These are phyloP conservation scores for Fusarium burgessii DNA, from an alignment of 2,329 filamentous ascomycete species.

Conservation along the genomic window DNA sequence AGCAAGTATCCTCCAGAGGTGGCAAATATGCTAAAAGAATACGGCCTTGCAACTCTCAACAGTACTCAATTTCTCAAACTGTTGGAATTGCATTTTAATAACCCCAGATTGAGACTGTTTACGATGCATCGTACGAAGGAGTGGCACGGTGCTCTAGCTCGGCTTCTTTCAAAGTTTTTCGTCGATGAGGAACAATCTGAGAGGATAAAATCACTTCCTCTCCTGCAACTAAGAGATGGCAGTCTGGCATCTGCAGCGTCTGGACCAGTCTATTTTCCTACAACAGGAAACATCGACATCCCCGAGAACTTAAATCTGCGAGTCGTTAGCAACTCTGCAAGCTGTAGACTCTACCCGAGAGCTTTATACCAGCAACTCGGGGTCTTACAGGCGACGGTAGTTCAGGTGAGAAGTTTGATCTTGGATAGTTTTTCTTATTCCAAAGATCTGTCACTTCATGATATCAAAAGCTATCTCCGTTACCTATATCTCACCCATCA, in stretches of 20 bases:
- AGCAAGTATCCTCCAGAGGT: background rate
- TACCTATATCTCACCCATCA: conserved; percentile 8
- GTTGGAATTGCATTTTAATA: background rate
- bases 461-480: background rate
- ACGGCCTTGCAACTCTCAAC: background rate
- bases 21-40: background rate
- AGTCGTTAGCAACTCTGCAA: background rate
- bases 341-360: background rate
- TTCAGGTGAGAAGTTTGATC: conserved; percentile 13
- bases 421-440: background rate
- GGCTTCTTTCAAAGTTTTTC: background rate
- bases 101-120: background rate
- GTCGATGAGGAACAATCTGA: background rate
- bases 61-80: background rate
- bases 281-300: background rate
- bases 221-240: conserved; percentile 16
- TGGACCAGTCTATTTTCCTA: conserved; percentile 25
- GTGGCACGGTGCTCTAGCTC: conserved; percentile 23
- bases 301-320: conserved; percentile 4
- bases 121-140: background rate
- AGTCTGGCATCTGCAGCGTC: background rate
- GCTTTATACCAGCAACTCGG: conserved; percentile 12
- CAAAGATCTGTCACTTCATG: background rate
- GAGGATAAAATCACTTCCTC: background rate
- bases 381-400: conserved; percentile 3